A percentile compares a stretch with the other conserved stretches of the same genome.
These are phyloP conservation scores for Clarireedia homoeocarpa DNA, from an alignment of 2,329 filamentous ascomycete species.

Conservation along the genomic window DNA sequence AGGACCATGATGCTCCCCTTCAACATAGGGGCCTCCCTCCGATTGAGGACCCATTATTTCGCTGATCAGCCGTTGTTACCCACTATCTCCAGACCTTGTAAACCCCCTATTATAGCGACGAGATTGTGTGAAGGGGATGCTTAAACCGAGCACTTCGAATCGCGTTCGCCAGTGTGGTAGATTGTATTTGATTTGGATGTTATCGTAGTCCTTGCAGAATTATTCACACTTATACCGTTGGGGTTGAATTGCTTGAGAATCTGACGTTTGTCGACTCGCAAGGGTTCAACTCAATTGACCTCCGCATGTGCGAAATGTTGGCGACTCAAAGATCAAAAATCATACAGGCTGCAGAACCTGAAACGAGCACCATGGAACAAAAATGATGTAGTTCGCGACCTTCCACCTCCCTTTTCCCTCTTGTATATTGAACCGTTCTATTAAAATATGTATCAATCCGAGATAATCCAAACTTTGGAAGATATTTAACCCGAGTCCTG, in stretches of 20 bases:
- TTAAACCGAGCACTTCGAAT: constrained; percentile 8
- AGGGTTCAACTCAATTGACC: constrained; percentile 20
- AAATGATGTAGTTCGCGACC: constrained; percentile 4
- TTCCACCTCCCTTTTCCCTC: background rate
- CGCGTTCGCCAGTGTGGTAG: constrained; percentile 18
- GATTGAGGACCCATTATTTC: constrained; percentile 30
- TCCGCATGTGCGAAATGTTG: constrained; percentile 26
- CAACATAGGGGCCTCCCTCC: constrained; percentile 30
- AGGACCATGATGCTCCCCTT: constrained; percentile 20
- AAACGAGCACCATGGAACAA: constrained; percentile 23
- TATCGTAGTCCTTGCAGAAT: constrained; percentile 1
- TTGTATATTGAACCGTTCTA: background rate
- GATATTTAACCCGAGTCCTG: background rate
- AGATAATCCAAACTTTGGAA: background rate
- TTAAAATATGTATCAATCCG: background rate
- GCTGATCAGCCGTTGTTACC: constrained; percentile 8
- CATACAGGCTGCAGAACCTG: constrained; percentile 24
- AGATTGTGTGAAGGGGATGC: background rate
- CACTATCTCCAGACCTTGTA: constrained; percentile 8
- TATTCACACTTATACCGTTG: constrained; percentile 7
- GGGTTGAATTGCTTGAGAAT: constrained; percentile 11
- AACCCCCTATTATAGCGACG: constrained; percentile 13
- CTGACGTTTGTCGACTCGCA: constrained; percentile 25
- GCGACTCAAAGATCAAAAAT: constrained; percentile 25
- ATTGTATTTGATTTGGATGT: constrained; percentile 7